Evolutionary conservation across 176 grass and related monocot genomes (phyloP).

Genomic region (Raddia guianensis): DNA sequence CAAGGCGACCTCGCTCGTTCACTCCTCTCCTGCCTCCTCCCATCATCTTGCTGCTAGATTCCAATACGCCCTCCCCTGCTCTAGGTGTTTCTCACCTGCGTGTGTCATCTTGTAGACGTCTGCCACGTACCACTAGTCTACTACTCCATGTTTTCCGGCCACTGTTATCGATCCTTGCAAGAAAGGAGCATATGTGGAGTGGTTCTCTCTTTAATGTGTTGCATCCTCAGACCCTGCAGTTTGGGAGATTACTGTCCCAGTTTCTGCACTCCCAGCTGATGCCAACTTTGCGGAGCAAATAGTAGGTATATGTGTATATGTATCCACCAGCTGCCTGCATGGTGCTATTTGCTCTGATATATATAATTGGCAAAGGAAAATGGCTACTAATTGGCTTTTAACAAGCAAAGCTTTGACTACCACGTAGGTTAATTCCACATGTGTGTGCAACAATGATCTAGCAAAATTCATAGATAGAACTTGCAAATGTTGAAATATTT

Average conservation of each 20-base stretch:
- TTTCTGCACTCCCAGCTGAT: not conserved
- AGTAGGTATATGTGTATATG: too few relatives aligned
- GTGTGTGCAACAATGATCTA: too few relatives aligned
- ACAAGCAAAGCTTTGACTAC: not conserved
- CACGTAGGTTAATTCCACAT: not conserved
- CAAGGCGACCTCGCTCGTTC: not conserved
- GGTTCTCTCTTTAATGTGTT: too few relatives aligned
- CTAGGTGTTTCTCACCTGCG: conserved; percentile 20
- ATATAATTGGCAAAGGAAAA: too few relatives aligned
- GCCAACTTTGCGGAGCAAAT: too few relatives aligned
- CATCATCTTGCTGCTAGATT: not conserved
- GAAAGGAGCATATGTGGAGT: not conserved
- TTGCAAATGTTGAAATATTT: too few relatives aligned
- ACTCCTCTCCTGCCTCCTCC: not conserved
- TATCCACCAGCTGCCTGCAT: too few relatives aligned
- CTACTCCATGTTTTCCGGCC: not conserved
- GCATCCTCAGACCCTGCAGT: too few relatives aligned
- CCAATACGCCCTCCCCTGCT: not conserved
- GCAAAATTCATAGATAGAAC: too few relatives aligned
- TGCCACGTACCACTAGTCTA: not conserved
- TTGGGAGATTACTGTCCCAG: too few relatives aligned
- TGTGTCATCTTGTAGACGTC: not conserved
- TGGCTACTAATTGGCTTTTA: not conserved
- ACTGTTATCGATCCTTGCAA: not conserved
- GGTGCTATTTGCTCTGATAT: too few relatives aligned